phyloP scores from a whole-genome alignment of 768 basidiomycete genomes.

The Lentinula raphanica region DNA sequence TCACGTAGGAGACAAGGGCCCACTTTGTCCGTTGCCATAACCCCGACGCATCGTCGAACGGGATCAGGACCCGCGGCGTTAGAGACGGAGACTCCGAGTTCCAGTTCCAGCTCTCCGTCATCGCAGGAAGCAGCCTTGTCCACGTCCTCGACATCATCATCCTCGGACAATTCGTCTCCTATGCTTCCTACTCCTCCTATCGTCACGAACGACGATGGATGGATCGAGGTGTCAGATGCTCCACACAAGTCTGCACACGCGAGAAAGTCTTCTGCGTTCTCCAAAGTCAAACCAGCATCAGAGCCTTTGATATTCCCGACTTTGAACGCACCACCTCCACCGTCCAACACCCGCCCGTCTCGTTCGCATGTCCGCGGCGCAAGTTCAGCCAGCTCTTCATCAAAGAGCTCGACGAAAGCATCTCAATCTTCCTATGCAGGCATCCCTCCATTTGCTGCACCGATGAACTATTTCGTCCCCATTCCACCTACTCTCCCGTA shows the following conservation, averaged over 20 bases:
- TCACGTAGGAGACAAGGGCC: conserved; percentile 37
- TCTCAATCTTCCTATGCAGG: background rate
- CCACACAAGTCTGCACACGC: background rate
- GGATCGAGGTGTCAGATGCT: conserved; percentile 29
- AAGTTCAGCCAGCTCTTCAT: background rate
- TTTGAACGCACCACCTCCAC: background rate
- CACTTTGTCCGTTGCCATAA: conserved; percentile 31
- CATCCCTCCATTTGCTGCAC: background rate
- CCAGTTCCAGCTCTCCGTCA: conserved; percentile 8
- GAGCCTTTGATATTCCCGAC: background rate
- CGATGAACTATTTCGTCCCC: background rate
- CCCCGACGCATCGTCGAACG: conserved; percentile 26
- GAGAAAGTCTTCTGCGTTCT: background rate
- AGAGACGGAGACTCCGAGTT: conserved; percentile 12
- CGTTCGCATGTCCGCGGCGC: background rate
- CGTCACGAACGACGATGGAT: conserved; percentile 25
- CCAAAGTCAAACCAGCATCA: background rate
- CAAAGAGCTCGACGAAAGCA: background rate
- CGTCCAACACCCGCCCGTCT: background rate
- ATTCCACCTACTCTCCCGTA: background rate
- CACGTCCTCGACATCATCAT: conserved; percentile 19
- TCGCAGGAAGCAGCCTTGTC: conserved; percentile 23
- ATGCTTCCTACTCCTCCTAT: background rate
- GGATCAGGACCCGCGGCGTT: conserved; percentile 30
- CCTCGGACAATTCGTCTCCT: background rate